These are phyloP conservation scores for Rhinocladiella similis DNA, from an alignment of 2,329 filamentous ascomycete species.

Conservation along the genomic window DNA sequence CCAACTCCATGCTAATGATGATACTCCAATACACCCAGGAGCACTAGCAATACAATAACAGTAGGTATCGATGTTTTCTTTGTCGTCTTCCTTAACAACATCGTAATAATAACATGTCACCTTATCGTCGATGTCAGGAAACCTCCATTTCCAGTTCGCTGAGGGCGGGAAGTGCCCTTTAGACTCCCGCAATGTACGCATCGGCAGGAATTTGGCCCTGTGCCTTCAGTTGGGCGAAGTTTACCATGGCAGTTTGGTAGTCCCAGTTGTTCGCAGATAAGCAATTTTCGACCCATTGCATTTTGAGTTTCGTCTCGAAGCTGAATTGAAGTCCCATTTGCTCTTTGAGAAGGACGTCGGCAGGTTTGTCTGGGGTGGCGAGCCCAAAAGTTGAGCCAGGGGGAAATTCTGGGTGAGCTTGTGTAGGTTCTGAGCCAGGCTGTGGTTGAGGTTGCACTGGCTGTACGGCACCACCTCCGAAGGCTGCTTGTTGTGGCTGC, in stretches of 20 bases:
- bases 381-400: slow-evolving; percentile 40
- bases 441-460: slow-evolving; percentile 67
- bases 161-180: neutral
- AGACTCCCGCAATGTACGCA: slow-evolving; percentile 20
- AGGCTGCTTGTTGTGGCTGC: slow-evolving; percentile 33
- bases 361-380: slow-evolving; percentile 44
- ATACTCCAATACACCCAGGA: neutral
- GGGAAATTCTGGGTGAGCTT: slow-evolving; percentile 26
- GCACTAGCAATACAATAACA: neutral
- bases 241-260: slow-evolving; percentile 69
- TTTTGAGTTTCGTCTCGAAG: slow-evolving; percentile 76
- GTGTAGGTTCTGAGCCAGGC: slow-evolving; percentile 67
- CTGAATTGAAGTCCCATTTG: slow-evolving; percentile 71
- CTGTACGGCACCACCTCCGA: slow-evolving; percentile 33
- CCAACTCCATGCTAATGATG: slow-evolving; percentile 5
- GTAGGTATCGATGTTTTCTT: neutral
- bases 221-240: slow-evolving; percentile 74
- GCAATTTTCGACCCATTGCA: slow-evolving; percentile 77
- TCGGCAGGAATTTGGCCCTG: slow-evolving; percentile 25
- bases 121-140: neutral
- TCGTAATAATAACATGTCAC: neutral
- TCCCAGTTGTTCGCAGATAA: slow-evolving; percentile 79
- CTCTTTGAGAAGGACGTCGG: slow-evolving; percentile 61
- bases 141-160: neutral
- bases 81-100: neutral